Base-by-base conservation (phyloP, 768 basidiomycete genomes). In the Dacryopinax spathularia region DNA sequence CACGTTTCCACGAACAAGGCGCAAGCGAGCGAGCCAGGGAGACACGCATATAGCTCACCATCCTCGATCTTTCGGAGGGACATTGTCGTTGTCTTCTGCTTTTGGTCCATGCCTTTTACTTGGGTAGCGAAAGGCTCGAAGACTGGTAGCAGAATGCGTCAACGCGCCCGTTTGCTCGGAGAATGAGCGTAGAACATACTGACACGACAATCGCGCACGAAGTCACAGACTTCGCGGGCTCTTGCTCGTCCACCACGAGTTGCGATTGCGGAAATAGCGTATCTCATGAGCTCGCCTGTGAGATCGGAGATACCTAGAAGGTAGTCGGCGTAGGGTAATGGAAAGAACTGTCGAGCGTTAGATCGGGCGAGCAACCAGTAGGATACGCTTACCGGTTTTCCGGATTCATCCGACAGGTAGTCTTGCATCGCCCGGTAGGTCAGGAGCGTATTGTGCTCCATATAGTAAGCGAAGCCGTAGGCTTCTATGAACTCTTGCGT, bases 401-500 rank as follows among this genome's bases (percentile, higher is more conserved):
- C 87, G 27, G 82, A 74, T 1, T 79, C 75, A 71, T 86, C 84
- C 31, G 77, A 79, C 34, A 96, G 74, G 0, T 83, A 78, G 15
- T 75, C 67, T 70, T 91, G 88, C 18, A 89, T 87, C 67, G 86
- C 79, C 25, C 77, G 71, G 67, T 82, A 87, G 2, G 85, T 78
- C 62, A 96, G 82, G 63, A 96, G 76, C 1, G 79, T 73, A 33
- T 81, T 79, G 67, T 85, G 77, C 64, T 89, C 83, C 60, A 95
- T 80, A 71, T 89, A 97, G 73, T 93, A 82, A 0, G 89, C 81
- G 71, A 97, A 93, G 69, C 90, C 87, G 63, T 92, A 76, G 1
- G 89, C 93, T 73, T 98, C 96, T 66, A 97, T 90, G 74, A 92
- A 98, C 75, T 98, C 96, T 73, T 98, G 93, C 31, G 98, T 74